Base-by-base conservation (phyloP, 2,329 filamentous ascomycete species). In the Colletotrichum incanum region DNA sequence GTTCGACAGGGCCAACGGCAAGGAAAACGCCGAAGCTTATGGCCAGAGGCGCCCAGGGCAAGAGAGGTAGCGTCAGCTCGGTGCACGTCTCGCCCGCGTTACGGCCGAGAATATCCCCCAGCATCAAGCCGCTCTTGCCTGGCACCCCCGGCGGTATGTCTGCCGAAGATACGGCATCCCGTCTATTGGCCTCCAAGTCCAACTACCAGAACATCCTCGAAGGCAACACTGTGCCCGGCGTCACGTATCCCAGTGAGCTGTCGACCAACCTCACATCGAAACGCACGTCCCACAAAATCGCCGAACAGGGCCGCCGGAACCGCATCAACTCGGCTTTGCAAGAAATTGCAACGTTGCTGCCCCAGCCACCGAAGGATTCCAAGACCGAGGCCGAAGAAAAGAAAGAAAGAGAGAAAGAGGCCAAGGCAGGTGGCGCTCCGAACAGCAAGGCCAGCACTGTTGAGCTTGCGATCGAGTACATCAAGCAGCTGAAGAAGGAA, bases 191-290 rank as follows among this genome's bases (percentile, higher is more conserved):
- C 45, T 94, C 94, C 20, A 98, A 98, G 81, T 98, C 96, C 2
- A 99, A 99, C 79, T 99, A 99, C 78, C 96, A 98, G 78, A 97
- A 98, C 77, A 96, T 99, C 47, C 84, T 99, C 14, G 96, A 98
- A 80, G 96, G 96, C 60, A 98, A 95, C 62, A 92, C 93, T 67
- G 91, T 98, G 0, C 95, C 95, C 0, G 96, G 96, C 16, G 93
- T 98, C 16, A 93, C 93, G 1, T 98, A 98, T 76, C 95, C 96
- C 0, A 94, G 93, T 76, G 94, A 95, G 63, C 87, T 99, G 52
- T 97, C 95, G 8, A 97, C 95, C 28, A 98, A 98, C 75, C 85
- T 99, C 34, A 98, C 95, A 0, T 98, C 95, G 3, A 99, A 99
- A 85, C 93, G 96, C 65, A 98, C 96, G 2, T 98, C 95, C 54